phyloP scores from a whole-genome alignment of 1,284 basidiomycete species.

The Leccinum fallax region DNA sequence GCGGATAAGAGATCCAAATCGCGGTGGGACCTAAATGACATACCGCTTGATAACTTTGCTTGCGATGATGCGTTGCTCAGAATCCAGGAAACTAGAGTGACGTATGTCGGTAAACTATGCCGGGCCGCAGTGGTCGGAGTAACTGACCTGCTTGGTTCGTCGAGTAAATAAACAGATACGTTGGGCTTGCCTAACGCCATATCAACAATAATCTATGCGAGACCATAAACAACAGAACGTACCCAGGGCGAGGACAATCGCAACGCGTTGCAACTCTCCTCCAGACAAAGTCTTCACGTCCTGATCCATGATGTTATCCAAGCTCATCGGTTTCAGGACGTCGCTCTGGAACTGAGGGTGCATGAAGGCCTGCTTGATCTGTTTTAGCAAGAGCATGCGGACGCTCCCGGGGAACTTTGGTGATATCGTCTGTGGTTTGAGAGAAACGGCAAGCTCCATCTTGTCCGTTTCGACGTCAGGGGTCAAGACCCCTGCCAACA shows the following conservation, averaged over 20 bases:
- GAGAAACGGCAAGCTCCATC: slow-evolving; percentile 79
- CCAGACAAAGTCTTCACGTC: not conserved
- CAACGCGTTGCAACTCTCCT: slow-evolving; percentile 66
- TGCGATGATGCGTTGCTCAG: slow-evolving; percentile 97
- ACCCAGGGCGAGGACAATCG: slow-evolving; percentile 88
- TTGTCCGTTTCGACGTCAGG: slow-evolving; percentile 86
- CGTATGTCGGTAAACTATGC: slow-evolving; percentile 8
- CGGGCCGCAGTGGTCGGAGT: not conserved
- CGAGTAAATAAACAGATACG: slow-evolving; percentile 84
- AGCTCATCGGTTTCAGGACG: slow-evolving; percentile 93
- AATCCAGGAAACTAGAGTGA: slow-evolving; percentile 81
- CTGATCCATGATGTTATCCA: slow-evolving; percentile 82
- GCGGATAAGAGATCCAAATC: slow-evolving; percentile 2
- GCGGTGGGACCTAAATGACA: slow-evolving; percentile 14
- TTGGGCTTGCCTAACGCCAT: slow-evolving; percentile 67
- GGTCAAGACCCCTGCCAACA: slow-evolving; percentile 61
- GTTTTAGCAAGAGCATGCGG: slow-evolving; percentile 89
- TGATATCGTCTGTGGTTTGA: slow-evolving; percentile 96
- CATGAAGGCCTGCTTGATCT: slow-evolving; percentile 94
- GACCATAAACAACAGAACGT: slow-evolving; percentile 17
- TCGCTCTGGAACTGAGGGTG: slow-evolving; percentile 97
- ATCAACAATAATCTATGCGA: slow-evolving; percentile 1
- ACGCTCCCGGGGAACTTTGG: slow-evolving; percentile 95
- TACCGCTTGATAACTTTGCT: slow-evolving; percentile 96
- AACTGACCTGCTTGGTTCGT: slow-evolving; percentile 73